Conservation (phyloP, 1,284 basidiomycete species). For the Fistulinella staudtii region DNA sequence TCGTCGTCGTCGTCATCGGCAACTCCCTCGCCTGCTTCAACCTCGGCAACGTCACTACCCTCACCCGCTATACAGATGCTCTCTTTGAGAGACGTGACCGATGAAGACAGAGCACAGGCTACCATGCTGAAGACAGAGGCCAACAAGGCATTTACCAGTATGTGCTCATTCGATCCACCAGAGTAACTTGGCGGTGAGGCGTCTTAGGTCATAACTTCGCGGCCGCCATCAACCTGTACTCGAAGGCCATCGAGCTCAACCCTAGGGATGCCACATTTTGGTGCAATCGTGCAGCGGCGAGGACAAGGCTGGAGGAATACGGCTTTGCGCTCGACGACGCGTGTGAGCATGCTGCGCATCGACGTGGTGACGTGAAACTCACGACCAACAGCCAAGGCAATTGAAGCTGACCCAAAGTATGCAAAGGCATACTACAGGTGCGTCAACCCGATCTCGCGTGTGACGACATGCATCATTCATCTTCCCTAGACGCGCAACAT, state of each 20-base stretch:
- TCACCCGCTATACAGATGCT: constrained; percentile 56
- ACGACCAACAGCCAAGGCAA: constrained; percentile 65
- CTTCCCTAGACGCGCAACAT: constrained; percentile 73
- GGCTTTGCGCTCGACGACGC: constrained; percentile 79
- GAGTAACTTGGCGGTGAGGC: constrained; percentile 3
- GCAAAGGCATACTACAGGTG: constrained; percentile 88
- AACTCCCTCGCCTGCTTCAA: constrained; percentile 44
- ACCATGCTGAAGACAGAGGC: constrained; percentile 74
- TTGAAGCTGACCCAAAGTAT: constrained; percentile 86
- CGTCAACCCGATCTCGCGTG: constrained; percentile 11
- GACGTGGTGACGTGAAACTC: constrained; percentile 11
- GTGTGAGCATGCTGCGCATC: constrained; percentile 44
- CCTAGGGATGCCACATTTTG: constrained; percentile 72
- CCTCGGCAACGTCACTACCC: constrained; percentile 49
- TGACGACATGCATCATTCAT: constrained; percentile 5
- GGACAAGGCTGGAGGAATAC: constrained; percentile 79
- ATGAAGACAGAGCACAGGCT: constrained; percentile 66
- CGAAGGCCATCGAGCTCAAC: constrained; percentile 75
- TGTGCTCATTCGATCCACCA: constrained; percentile 5
- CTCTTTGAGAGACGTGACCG: constrained; percentile 54
- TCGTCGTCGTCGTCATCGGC: constrained; percentile 27
- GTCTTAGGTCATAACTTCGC: constrained; percentile 56
- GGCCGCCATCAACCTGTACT: constrained; percentile 69
- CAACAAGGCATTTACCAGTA: constrained; percentile 82
- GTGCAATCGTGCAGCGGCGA: constrained; percentile 76